Evolutionary conservation across 2,329 filamentous ascomycete species (phyloP), one percentile per base, ranked within the genome.

Genomic region (Teratosphaeriaceae sp.): DNA sequence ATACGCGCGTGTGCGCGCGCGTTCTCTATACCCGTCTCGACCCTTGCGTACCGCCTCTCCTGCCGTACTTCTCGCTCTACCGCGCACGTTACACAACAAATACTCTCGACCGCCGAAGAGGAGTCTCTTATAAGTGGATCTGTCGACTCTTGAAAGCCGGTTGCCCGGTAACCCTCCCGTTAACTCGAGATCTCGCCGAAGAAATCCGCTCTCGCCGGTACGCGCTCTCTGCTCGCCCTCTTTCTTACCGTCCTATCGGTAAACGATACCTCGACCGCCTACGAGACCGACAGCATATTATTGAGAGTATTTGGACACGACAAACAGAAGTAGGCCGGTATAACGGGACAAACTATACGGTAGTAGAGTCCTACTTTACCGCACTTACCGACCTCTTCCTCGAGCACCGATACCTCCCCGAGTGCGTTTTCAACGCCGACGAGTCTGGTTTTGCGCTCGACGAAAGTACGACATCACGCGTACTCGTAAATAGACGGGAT

Each of bases 201-300:
- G 44, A 43, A 42, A 41, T 46, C 11, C 30, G 39, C 3, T 19
- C 23, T n/a, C 9, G 15, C 2, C 33, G 27, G 30, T 13, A 22
- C n/a, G 29, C 23, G 38, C 20, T 45, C 29, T 41, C 38, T 7
- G 29, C 18, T 15, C 19, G 21, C 7, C 5, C 24, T n/a, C n/a
- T n/a, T 19, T 11, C 31, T 15, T 19, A 16, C 5, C 38, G 16
- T 37, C 39, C 33, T 15, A 38, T 42, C n/a, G 39, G 43, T 13
- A 38, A 46, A 21, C 31, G 21, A 3, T 46, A 34, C 39, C 24
- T 46, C n/a, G 20, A 26, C 4, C 44, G 44, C 19, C 41, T 46
- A 20, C 24, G 35, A 18, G 27, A 19, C 4, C 39, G 34, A 22
- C 26, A 38, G n/a, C 39, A 21, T 4, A 34, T 42, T 1, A 40